A percentile compares a stretch with the other conserved stretches of the same genome.
phyloP scores from a whole-genome alignment of 2,329 filamentous ascomycete species.

The Fusarium ramigenum region DNA sequence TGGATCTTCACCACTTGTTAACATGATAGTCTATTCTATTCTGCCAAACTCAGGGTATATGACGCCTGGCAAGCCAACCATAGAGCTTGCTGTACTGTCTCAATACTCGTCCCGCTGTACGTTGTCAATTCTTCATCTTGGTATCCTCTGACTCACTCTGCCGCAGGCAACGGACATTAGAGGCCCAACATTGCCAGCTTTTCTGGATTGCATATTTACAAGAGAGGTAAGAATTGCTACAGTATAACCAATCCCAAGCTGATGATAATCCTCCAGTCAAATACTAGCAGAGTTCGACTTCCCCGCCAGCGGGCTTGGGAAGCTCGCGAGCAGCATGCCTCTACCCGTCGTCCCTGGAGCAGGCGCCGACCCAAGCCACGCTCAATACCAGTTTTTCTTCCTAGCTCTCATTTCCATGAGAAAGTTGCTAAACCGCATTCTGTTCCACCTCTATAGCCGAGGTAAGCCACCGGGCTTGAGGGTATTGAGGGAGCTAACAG shows the following conservation, averaged over 20 bases:
- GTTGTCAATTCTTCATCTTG: rapidly evolving
- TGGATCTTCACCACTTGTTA: background rate
- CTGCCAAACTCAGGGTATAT: constrained; percentile 16
- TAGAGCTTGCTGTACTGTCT: constrained; percentile 18
- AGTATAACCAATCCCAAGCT: background rate
- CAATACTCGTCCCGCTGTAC: constrained; percentile 19
- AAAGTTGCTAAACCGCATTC: constrained; percentile 23
- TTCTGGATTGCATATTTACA: constrained; percentile 32
- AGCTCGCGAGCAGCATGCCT: constrained; percentile 18
- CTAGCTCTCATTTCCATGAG: constrained; percentile 26
- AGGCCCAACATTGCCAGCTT: constrained; percentile 20
- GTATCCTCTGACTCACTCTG: background rate
- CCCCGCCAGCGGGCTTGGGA: constrained; percentile 24
- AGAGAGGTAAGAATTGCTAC: constrained; percentile 1
- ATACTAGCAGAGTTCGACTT: constrained; percentile 31
- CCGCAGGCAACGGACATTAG: constrained; percentile 1
- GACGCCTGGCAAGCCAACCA: constrained; percentile 22
- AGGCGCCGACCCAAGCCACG: constrained; percentile 5
- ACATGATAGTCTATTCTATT: constrained; percentile 12
- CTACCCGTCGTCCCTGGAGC: constrained; percentile 15
- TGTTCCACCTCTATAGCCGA: constrained; percentile 24
- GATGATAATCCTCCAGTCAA: background rate
- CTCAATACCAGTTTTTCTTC: constrained; percentile 29
- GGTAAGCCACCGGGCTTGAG: background rate
- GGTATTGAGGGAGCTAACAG: too few species aligned